A percentile compares a stretch with the other conserved stretches of the same genome.
phyloP scores from a whole-genome alignment of 2,329 filamentous ascomycete species.

The Exophiala lecanii-corni region DNA sequence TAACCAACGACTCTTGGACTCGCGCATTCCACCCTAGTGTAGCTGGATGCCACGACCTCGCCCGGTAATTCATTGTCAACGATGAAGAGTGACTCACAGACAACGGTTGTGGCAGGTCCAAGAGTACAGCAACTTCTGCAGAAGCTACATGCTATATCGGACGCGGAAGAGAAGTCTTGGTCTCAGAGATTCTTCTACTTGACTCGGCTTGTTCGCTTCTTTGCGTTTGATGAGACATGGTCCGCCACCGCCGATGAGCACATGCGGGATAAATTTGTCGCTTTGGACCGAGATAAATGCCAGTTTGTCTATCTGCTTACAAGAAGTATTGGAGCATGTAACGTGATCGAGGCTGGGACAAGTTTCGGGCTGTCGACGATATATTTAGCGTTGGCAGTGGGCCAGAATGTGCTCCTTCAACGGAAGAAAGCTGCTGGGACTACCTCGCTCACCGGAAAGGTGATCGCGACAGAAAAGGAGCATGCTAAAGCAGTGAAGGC shows the following conservation, averaged over 20 bases:
- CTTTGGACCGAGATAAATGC: conserved; percentile 39
- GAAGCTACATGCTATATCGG: conserved; percentile 10
- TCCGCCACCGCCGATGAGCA: conserved; percentile 10
- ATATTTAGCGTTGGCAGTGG: conserved; percentile 39
- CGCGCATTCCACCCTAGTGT: conserved; percentile 8
- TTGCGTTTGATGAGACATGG: conserved; percentile 9
- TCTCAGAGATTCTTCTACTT: conserved; percentile 12
- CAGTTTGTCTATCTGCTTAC: conserved; percentile 36
- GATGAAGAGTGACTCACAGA: conserved; percentile 6
- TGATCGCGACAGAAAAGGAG: conserved; percentile 40
- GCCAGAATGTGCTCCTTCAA: conserved; percentile 6
- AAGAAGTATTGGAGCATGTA: conserved; percentile 31
- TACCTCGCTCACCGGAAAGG: conserved; percentile 27
- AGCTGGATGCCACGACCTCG: conserved; percentile 2
- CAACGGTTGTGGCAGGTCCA: conserved; percentile 6
- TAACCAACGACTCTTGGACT: conserved; percentile 9
- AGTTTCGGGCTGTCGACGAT: conserved; percentile 42
- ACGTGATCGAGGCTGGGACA: conserved; percentile 40
- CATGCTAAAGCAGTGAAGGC: conserved; percentile 32
- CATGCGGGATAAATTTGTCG: conserved; percentile 38
- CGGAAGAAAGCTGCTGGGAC: conserved; percentile 9
- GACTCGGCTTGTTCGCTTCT: conserved; percentile 12
- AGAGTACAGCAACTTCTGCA: conserved; percentile 8
- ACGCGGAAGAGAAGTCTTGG: conserved; percentile 10
- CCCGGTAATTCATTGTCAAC: conserved; percentile 1